phyloP scores from a whole-genome alignment of 805 yeast species.

The Myxozyma neotropica region DNA sequence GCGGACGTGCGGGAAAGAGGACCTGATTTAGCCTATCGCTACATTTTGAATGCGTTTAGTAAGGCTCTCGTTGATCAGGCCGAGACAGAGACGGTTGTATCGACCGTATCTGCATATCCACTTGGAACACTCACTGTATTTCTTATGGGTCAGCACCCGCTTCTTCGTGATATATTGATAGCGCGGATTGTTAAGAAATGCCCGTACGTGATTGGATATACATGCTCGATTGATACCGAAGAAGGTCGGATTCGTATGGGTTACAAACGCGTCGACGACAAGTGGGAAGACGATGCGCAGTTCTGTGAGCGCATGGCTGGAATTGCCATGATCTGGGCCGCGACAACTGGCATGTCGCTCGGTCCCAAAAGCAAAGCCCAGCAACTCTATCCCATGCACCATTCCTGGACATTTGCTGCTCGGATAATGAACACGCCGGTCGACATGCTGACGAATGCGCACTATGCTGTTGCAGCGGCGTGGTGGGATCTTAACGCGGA shows the following conservation, averaged over 20 bases:
- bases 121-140: conserved; percentile 65
- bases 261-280: conserved; percentile 63
- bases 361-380: conserved; percentile 24
- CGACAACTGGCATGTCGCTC: conserved; percentile 59
- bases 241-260: conserved; percentile 87
- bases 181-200: conserved; percentile 92
- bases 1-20: conserved; percentile 48
- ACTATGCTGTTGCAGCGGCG: conserved; percentile 67
- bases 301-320: conserved; percentile 90
- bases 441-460: conserved; percentile 61
- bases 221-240: conserved; percentile 74
- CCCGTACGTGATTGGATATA: conserved; percentile 82
- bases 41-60: conserved; percentile 80
- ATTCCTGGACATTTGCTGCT: conserved; percentile 74
- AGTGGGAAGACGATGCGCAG: conserved; percentile 58
- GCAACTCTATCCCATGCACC: conserved; percentile 60
- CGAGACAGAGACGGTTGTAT: conserved; percentile 84
- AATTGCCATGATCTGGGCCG: conserved; percentile 77
- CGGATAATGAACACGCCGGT: conserved; percentile 63
- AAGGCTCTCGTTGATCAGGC: conserved; percentile 89
- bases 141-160: conserved; percentile 55
- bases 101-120: conserved; percentile 77
- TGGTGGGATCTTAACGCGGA: conserved; percentile 91
- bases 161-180: conserved; percentile 57
- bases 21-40: conserved; percentile 57